Conservation (phyloP, 495 filamentous ascomycete species). For the Aspergillus asperescens region DNA sequence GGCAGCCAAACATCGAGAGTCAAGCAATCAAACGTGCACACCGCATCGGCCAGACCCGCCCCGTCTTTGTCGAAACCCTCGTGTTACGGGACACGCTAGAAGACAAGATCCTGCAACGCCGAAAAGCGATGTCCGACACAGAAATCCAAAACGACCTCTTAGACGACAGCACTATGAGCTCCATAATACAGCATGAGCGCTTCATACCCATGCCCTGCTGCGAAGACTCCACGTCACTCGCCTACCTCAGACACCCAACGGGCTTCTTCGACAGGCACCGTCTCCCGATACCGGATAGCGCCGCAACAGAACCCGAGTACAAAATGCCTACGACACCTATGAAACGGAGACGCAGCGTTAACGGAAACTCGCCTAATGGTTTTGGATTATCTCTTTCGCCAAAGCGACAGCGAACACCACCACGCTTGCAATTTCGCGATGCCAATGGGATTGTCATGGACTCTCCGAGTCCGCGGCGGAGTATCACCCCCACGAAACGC, state of each 20-base stretch:
- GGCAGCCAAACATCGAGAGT: conserved; percentile 79
- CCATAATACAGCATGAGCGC: conserved; percentile 68
- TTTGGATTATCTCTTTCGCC: conserved; percentile 1
- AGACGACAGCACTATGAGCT: conserved; percentile 70
- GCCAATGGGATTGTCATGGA: conserved; percentile 24
- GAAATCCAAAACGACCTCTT: conserved; percentile 66
- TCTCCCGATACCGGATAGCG: conserved; percentile 33
- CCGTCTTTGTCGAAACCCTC: conserved; percentile 83
- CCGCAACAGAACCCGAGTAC: neutral
- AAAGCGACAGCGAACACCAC: conserved; percentile 15
- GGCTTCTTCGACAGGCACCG: conserved; percentile 40
- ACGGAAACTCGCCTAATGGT: neutral
- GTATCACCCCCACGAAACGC: conserved; percentile 3
- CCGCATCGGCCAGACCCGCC: conserved; percentile 75
- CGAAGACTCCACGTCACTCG: conserved; percentile 26
- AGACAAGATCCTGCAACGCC: conserved; percentile 71
- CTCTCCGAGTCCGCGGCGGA: conserved; percentile 5
- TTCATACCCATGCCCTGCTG: conserved; percentile 54
- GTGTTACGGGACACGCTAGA: conserved; percentile 79
- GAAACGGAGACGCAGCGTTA: conserved; percentile 15
- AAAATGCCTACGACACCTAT: conserved; percentile 1
- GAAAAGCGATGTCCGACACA: conserved; percentile 69
- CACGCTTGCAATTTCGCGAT: conserved; percentile 4
- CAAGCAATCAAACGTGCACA: conserved; percentile 91
- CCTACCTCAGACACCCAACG: conserved; percentile 24